These are phyloP conservation scores for Globisporangium paddicum DNA, from an alignment of 352 stramenopile genomes.

Conservation along the genomic window DNA sequence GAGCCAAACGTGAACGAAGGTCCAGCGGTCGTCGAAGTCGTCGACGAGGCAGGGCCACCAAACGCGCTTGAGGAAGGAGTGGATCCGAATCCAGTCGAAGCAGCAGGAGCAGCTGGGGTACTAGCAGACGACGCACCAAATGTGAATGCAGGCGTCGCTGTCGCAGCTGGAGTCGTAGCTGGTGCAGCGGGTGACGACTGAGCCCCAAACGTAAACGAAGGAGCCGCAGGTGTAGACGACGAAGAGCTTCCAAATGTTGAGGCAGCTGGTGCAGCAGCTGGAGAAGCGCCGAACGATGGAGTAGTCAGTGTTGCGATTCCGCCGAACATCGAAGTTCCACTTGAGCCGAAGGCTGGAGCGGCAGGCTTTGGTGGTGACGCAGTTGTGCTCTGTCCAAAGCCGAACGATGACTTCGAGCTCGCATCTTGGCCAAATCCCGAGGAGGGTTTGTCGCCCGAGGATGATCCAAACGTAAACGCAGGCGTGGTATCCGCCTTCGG, in stretches of 20 bases:
- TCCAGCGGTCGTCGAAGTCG: not conserved
- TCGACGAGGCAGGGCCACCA: constrained; percentile 2
- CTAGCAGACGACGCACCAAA: constrained; percentile 14
- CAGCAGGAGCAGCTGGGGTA: constrained; percentile 13
- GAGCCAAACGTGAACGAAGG: constrained; percentile 29
- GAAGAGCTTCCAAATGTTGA: constrained; percentile 7
- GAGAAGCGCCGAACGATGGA: constrained; percentile 22
- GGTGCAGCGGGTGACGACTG: constrained; percentile 3
- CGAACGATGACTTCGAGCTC: constrained; percentile 15
- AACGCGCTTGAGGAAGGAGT: constrained; percentile 13
- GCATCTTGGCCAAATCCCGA: constrained; percentile 23
- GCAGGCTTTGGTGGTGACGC: not conserved
- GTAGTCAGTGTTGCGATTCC: constrained; percentile 8
- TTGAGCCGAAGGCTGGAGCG: constrained; percentile 7
- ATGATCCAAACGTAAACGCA: constrained; percentile 39
- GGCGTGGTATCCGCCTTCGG: constrained; percentile 13
- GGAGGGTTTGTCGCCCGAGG: constrained; percentile 18
- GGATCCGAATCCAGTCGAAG: constrained; percentile 23
- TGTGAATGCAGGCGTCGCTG: constrained; percentile 12
- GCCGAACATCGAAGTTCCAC: constrained; percentile 15
- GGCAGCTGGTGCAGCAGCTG: constrained; percentile 8
- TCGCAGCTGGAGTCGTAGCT: constrained; percentile 2
- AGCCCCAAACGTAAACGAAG: constrained; percentile 22
- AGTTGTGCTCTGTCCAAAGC: constrained; percentile 5
- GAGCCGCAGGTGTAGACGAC: constrained; percentile 5